phyloP scores from a whole-genome alignment of 192 early-diverging fungal species.

The Globomyces pollinis-pini region DNA sequence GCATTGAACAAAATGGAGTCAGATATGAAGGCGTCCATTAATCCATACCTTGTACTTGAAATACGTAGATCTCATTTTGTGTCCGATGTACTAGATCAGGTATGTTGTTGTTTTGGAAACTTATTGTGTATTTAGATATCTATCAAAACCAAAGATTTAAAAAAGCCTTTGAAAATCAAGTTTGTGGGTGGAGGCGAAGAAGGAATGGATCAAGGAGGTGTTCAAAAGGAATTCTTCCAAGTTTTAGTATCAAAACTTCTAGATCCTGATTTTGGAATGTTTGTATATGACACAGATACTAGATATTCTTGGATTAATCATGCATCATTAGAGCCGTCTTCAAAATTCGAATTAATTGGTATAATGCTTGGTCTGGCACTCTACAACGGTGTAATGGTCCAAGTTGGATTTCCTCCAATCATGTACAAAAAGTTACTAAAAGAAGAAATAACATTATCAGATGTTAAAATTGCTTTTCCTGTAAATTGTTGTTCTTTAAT shows the following conservation, averaged over 20 bases:
- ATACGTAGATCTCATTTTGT: conserved; percentile 63
- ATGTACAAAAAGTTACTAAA: conserved; percentile 66
- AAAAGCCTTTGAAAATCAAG: conserved; percentile 75
- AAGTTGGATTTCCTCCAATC: conserved; percentile 62
- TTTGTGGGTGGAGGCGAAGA: conserved; percentile 87
- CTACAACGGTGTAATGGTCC: conserved; percentile 77
- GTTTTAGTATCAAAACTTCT: conserved; percentile 66
- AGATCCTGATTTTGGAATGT: conserved; percentile 68
- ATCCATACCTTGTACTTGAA: conserved; percentile 76
- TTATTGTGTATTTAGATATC: conserved; percentile 25
- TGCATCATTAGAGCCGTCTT: conserved; percentile 43
- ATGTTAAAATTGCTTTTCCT: conserved; percentile 53
- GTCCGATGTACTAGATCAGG: conserved; percentile 68
- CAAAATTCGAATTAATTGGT: conserved; percentile 77
- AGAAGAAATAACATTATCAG: conserved; percentile 37
- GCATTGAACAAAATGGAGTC: conserved; percentile 44
- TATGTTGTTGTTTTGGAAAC: conserved; percentile 27
- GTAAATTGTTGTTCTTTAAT: conserved; percentile 26
- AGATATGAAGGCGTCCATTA: conserved; percentile 48
- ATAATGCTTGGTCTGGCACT: conserved; percentile 86
- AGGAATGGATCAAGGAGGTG: conserved; percentile 92
- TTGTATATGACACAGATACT: conserved; percentile 56
- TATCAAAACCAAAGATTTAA: conserved; percentile 53
- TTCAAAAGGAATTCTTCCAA: conserved; percentile 93
- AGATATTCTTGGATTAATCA: conserved; percentile 72